A percentile compares a stretch with the other conserved stretches of the same genome.
Evolutionary conservation across 495 filamentous ascomycete genomes (phyloP).

Genomic region (Trypethelium eluteriae): DNA sequence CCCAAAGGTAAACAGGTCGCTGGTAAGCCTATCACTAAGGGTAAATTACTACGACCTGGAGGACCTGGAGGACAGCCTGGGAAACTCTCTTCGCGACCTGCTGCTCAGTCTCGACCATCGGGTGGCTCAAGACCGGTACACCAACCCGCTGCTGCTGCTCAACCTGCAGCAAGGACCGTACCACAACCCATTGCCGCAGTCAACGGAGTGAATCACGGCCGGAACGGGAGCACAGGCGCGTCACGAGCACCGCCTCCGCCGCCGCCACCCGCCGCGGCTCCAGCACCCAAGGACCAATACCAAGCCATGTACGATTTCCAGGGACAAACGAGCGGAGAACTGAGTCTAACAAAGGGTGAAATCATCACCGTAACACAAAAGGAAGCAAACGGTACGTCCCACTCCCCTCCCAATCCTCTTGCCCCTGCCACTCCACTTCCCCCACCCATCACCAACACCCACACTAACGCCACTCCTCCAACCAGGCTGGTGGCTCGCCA

Average conservation of each 20-base stretch:
- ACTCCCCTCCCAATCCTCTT: neutral
- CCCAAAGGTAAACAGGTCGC: slow-evolving; percentile 77
- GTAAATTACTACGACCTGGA: slow-evolving; percentile 83
- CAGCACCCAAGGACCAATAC: slow-evolving; percentile 60
- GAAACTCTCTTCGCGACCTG: slow-evolving; percentile 50
- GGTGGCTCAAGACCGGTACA: slow-evolving; percentile 26
- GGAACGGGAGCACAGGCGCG: slow-evolving; percentile 47
- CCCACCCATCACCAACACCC: slow-evolving; percentile 11
- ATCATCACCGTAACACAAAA: slow-evolving; percentile 80
- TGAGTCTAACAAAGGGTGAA: slow-evolving; percentile 68
- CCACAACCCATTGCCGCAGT: slow-evolving; percentile 46
- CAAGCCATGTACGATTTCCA: slow-evolving; percentile 83
- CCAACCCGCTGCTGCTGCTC: slow-evolving; percentile 32
- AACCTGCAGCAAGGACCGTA: slow-evolving; percentile 27
- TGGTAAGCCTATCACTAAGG: slow-evolving; percentile 80
- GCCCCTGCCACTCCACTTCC: neutral
- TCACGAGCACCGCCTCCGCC: slow-evolving; percentile 60
- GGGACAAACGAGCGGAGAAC: slow-evolving; percentile 69
- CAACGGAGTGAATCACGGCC: slow-evolving; percentile 42
- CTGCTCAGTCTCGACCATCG: slow-evolving; percentile 40
- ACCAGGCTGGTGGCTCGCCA: slow-evolving; percentile 86
- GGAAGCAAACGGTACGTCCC: slow-evolving; percentile 73
- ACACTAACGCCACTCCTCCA: slow-evolving; percentile 11
- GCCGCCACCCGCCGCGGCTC: slow-evolving; percentile 60
- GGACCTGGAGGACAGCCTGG: slow-evolving; percentile 76